A percentile compares a stretch with the other conserved stretches of the same genome.
Conservation (phyloP, 2,329 filamentous ascomycete genomes). For the Stenocarpella maydis region DNA sequence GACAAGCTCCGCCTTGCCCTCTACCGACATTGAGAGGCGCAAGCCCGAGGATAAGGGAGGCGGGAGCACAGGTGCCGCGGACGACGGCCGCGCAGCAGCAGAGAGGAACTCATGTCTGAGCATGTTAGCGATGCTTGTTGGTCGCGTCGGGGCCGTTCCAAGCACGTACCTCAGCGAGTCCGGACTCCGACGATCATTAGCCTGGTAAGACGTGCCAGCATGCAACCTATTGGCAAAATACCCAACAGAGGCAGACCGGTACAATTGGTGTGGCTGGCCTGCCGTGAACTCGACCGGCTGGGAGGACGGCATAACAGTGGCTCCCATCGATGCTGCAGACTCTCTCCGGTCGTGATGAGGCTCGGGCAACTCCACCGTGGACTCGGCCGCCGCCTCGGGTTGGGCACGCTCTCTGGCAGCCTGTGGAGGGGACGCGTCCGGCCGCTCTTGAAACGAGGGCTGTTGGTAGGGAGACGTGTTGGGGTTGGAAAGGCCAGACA, state of each 20-base stretch:
- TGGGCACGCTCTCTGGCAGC: constrained; percentile 15
- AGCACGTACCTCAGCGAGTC: constrained; percentile 55
- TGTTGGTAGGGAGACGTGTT: constrained; percentile 27
- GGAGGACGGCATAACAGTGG: constrained; percentile 37
- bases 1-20: constrained; percentile 89
- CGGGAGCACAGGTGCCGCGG: constrained; percentile 50
- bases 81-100: constrained; percentile 53
- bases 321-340: constrained; percentile 26
- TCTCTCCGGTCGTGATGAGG: constrained; percentile 20
- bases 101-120: constrained; percentile 54
- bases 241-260: constrained; percentile 52
- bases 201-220: constrained; percentile 58
- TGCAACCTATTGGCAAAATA: constrained; percentile 68
- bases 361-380: constrained; percentile 9
- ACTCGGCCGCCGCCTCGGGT: constrained; percentile 26
- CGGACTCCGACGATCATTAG: constrained; percentile 53
- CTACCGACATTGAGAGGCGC: constrained; percentile 82
- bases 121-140: constrained; percentile 33
- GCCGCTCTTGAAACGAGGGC: constrained; percentile 16
- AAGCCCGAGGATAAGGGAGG: constrained; percentile 63
- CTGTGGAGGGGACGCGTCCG: constrained; percentile 27
- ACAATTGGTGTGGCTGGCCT: constrained; percentile 34
- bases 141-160: neutral
- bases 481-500: constrained; percentile 23
- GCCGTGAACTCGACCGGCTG: constrained; percentile 38